Percentiles rank a stretch among this genome's conserved stretches.
Conservation (phyloP, 148 eudicot species). For the Camellia japonica region DNA sequence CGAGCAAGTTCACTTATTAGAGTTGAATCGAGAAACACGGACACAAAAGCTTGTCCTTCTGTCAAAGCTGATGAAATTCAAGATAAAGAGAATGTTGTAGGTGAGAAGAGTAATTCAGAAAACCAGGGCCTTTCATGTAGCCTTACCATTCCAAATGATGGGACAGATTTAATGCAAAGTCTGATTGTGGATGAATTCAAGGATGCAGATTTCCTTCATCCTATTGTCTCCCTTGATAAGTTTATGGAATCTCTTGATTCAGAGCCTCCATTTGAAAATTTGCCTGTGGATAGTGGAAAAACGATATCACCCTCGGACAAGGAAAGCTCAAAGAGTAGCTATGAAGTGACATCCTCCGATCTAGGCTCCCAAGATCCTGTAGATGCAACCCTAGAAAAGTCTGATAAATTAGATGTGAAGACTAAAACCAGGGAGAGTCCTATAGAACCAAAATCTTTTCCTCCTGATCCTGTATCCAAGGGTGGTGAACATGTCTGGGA, state of each 20-base stretch:
- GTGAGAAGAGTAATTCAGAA: conserved; percentile 27
- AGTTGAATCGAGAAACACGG: conserved; percentile 29
- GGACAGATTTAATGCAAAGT: conserved; percentile 86
- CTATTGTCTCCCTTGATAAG: conserved; percentile 88
- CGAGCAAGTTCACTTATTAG: conserved; percentile 29
- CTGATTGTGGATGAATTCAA: conserved; percentile 78
- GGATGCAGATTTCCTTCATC: conserved; percentile 76
- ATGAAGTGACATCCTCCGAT: conserved; percentile 16
- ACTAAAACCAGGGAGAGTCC: conserved; percentile 28
- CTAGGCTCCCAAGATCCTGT: conserved; percentile 31
- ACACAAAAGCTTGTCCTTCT: conserved; percentile 17
- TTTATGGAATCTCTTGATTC: conserved; percentile 91
- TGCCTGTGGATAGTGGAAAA: conserved; percentile 47
- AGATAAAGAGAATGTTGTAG: conserved; percentile 24
- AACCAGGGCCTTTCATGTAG: conserved; percentile 44
- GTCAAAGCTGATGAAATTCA: conserved; percentile 26
- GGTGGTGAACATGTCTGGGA: conserved; percentile 59
- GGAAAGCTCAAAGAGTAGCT: conserved; percentile 29
- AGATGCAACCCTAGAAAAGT: conserved; percentile 23
- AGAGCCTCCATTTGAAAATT: conserved; percentile 86
- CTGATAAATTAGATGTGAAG: conserved; percentile 22
- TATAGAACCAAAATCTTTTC: conserved; percentile 21
- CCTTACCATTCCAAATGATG: conserved; percentile 76
- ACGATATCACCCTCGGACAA: conserved; percentile 23
- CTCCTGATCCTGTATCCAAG: conserved; percentile 23